A percentile compares a stretch with the other conserved stretches of the same genome.
These are phyloP conservation scores for Aegilops speltoides DNA, from an alignment of 176 grass and related monocot genomes.

Conservation along the genomic window DNA sequence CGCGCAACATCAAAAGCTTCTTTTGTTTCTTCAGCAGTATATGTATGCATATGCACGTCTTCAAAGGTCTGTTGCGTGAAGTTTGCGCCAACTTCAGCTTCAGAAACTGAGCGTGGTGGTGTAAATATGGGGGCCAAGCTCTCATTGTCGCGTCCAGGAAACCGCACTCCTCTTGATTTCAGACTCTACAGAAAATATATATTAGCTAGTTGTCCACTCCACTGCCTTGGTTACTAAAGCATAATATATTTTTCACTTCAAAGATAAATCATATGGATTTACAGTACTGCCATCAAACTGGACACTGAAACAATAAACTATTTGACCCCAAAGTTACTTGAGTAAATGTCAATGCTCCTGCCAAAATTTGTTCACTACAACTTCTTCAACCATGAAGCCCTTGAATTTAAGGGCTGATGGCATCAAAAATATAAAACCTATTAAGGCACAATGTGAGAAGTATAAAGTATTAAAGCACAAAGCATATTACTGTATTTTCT, in stretches of 20 bases:
- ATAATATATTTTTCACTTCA: neutral
- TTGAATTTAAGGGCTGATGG: too few species aligned
- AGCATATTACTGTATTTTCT: neutral
- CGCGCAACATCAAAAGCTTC: conserved; percentile 89
- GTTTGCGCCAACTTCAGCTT: conserved; percentile 49
- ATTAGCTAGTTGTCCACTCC: neutral
- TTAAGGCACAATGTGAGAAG: neutral
- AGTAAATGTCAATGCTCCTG: neutral
- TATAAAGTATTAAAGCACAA: neutral
- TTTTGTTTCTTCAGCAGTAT: conserved; percentile 72
- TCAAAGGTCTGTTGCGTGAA: conserved; percentile 55
- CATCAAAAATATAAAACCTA: neutral
- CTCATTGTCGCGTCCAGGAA: conserved; percentile 21
- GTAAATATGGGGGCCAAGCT: conserved; percentile 61
- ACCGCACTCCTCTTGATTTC: conserved; percentile 33
- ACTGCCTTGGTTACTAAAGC: neutral
- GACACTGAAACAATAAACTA: neutral
- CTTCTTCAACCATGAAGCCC: neutral
- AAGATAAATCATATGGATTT: neutral
- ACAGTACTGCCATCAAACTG: neutral
- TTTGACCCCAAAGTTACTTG: neutral
- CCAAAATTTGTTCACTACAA: neutral
- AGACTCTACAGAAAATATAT: neutral
- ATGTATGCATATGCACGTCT: conserved; percentile 61
- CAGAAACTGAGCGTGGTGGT: conserved; percentile 60